Conservation (phyloP, 768 basidiomycete species). For the Tylopilus sp. region DNA sequence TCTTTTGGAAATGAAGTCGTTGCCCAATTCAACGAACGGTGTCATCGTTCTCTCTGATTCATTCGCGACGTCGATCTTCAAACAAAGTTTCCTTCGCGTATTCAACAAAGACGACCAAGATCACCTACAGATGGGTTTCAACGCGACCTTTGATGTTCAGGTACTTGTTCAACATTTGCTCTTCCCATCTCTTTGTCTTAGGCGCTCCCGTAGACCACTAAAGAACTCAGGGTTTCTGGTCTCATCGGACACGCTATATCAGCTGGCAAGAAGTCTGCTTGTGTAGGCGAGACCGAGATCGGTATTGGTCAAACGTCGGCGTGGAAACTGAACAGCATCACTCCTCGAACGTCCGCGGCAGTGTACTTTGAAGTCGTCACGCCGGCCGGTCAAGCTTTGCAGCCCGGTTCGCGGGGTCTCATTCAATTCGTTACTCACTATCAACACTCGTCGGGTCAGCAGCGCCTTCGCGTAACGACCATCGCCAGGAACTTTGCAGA, state of each 20-base stretch:
- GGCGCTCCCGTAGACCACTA: constrained; percentile 69
- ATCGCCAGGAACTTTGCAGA: constrained; percentile 98
- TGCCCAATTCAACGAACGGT: constrained; percentile 95
- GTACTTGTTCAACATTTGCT: constrained; percentile 40
- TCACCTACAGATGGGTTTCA: constrained; percentile 95
- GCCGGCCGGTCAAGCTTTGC: constrained; percentile 89
- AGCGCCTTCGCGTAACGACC: constrained; percentile 94
- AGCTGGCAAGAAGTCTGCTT: constrained; percentile 92
- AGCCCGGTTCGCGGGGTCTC: constrained; percentile 86
- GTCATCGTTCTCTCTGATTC: constrained; percentile 95
- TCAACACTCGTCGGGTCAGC: constrained; percentile 95
- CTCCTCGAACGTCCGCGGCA: constrained; percentile 80
- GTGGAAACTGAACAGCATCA: constrained; percentile 94
- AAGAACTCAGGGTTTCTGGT: constrained; percentile 97
- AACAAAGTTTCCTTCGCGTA: constrained; percentile 92
- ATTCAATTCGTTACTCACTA: constrained; percentile 99
- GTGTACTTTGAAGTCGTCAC: constrained; percentile 99
- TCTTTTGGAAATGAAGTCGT: constrained; percentile 93
- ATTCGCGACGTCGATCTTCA: constrained; percentile 97
- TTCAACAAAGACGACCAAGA: constrained; percentile 94
- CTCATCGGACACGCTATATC: constrained; percentile 98
- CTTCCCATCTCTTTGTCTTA: neutral
- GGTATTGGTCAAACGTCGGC: constrained; percentile 98
- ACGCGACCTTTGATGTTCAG: constrained; percentile 98
- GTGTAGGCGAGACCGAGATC: constrained; percentile 98